Conservation (phyloP, 2,329 filamentous ascomycete species). For the Ceratocystis ficicola region DNA sequence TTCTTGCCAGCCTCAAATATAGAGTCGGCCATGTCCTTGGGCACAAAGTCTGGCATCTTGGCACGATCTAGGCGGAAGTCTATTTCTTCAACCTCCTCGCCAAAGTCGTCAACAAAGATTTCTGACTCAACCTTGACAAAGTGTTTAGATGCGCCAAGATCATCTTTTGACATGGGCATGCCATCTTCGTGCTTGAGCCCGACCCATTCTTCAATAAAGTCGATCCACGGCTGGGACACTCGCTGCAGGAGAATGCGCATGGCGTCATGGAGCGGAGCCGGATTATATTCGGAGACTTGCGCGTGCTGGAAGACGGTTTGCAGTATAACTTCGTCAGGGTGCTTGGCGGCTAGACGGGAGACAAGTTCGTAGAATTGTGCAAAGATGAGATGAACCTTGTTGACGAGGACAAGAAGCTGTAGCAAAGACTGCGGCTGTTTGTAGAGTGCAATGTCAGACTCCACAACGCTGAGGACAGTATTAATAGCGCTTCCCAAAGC, state of each 20-base stretch:
- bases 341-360: slow-evolving; percentile 33
- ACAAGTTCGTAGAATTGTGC: slow-evolving; percentile 41
- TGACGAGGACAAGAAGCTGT: slow-evolving; percentile 40
- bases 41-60: slow-evolving; percentile 60
- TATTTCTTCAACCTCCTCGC: slow-evolving; percentile 43
- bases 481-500: slow-evolving; percentile 42
- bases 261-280: slow-evolving; percentile 48
- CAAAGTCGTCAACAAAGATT: slow-evolving; percentile 46
- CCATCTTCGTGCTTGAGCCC: slow-evolving; percentile 51
- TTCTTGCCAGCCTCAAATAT: slow-evolving; percentile 75
- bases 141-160: slow-evolving; percentile 36
- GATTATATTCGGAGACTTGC: slow-evolving; percentile 51
- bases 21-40: slow-evolving; percentile 52
- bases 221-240: slow-evolving; percentile 54
- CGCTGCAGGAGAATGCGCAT: slow-evolving; percentile 54
- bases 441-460: slow-evolving; percentile 38
- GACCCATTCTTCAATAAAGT: slow-evolving; percentile 61
- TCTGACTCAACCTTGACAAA: slow-evolving; percentile 50
- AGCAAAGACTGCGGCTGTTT: slow-evolving; percentile 38
- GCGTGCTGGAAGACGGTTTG: slow-evolving; percentile 50
- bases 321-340: slow-evolving; percentile 49
- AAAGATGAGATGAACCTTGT: slow-evolving; percentile 38
- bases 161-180: slow-evolving; percentile 39
- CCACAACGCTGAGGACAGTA: slow-evolving; percentile 38
- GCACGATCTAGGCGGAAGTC: slow-evolving; percentile 52